These are phyloP conservation scores for Powellomyces hirtus DNA, from an alignment of 192 early-diverging fungal species.

Conservation along the genomic window DNA sequence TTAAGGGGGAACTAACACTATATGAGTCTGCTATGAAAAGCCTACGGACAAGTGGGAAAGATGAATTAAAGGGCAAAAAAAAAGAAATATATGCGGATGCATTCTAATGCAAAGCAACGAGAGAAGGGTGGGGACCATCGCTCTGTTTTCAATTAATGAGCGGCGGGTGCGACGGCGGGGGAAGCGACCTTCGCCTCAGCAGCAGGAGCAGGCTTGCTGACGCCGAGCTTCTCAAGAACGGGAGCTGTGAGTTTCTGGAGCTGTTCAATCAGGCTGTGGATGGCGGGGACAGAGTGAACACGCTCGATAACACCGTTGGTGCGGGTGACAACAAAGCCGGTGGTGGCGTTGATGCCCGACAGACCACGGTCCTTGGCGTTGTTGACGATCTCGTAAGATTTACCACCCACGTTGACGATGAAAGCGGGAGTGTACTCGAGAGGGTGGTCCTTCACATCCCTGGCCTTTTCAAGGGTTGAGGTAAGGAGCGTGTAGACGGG, in stretches of 20 bases:
- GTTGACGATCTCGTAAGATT: constrained; percentile 46
- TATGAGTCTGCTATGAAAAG: too few species aligned
- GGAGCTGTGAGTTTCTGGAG: constrained; percentile 39
- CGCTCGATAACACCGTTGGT: constrained; percentile 46
- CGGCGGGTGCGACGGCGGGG: not conserved
- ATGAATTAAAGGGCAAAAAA: too few species aligned
- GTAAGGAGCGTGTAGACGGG: constrained; percentile 41
- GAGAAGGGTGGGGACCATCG: too few species aligned
- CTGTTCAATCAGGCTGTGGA: constrained; percentile 43
- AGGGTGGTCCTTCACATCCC: constrained; percentile 38
- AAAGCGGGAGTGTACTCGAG: constrained; percentile 50
- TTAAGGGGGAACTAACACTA: too few species aligned
- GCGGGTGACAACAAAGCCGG: constrained; percentile 48
- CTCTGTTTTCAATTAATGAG: too few species aligned
- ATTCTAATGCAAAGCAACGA: too few species aligned
- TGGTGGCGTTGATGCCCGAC: constrained; percentile 32
- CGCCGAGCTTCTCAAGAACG: constrained; percentile 33
- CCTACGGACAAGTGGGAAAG: too few species aligned
- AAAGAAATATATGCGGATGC: too few species aligned
- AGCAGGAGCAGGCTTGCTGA: not conserved
- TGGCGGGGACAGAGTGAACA: constrained; percentile 40
- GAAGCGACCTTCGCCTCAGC: not conserved
- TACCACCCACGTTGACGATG: constrained; percentile 43
- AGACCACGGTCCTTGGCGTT: constrained; percentile 32
- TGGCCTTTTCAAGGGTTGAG: constrained; percentile 31